Percentiles rank a stretch among this genome's conserved stretches.
These are phyloP conservation scores for Phytophthora gonapodyides DNA, from an alignment of 352 stramenopile genomes.

Conservation along the genomic window DNA sequence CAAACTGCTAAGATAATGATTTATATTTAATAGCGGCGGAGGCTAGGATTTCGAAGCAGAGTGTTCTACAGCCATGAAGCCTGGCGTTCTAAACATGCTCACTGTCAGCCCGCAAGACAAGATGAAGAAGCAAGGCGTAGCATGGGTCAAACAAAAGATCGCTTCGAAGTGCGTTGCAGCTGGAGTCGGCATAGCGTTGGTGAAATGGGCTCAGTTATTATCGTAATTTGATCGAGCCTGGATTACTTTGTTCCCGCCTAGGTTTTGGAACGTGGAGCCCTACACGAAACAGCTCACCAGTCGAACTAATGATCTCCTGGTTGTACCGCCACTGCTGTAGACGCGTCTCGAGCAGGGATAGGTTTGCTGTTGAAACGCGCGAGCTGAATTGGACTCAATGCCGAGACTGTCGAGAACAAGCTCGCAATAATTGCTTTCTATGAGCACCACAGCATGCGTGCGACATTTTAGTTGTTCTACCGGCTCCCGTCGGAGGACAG, in stretches of 20 bases:
- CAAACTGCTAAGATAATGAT: too few relatives aligned
- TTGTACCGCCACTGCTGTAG: too few relatives aligned
- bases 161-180: not conserved
- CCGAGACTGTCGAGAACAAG: too few relatives aligned
- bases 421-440: too few relatives aligned
- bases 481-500: too few relatives aligned
- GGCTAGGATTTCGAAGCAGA: not conserved
- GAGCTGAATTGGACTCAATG: too few relatives aligned
- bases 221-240: conserved; percentile 22
- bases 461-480: too few relatives aligned
- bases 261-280: conserved; percentile 5
- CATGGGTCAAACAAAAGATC: conserved; percentile 6
- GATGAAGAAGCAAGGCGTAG: conserved; percentile 1
- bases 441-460: too few relatives aligned
- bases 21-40: too few relatives aligned
- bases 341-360: too few relatives aligned
- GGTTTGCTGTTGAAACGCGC: too few relatives aligned
- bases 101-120: conserved; percentile 11
- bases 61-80: conserved; percentile 3
- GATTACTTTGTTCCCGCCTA: conserved; percentile 4
- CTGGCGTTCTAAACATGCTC: conserved; percentile 2
- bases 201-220: conserved; percentile 17
- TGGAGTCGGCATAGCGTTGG: not conserved
- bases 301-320: conserved; percentile 26
- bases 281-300: not conserved